phyloP scores from a whole-genome alignment of 1,139 yeast species.

The Debaryomyces sp. region DNA sequence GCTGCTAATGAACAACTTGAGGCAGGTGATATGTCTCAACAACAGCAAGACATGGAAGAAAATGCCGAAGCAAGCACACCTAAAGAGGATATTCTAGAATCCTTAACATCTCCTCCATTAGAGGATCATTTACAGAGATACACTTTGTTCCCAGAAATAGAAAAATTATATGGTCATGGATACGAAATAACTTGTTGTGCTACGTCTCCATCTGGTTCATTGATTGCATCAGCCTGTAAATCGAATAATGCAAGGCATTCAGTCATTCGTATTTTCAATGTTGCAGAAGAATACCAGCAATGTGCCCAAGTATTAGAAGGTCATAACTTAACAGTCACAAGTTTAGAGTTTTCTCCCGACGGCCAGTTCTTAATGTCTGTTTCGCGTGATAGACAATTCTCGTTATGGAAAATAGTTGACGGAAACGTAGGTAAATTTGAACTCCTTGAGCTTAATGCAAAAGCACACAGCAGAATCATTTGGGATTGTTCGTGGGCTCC shows the following conservation, averaged over 20 bases:
- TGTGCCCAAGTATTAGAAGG: conserved; percentile 46
- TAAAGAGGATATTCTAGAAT: conserved; percentile 46
- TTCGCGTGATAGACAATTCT: conserved; percentile 86
- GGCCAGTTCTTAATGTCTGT: conserved; percentile 74
- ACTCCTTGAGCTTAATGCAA: conserved; percentile 50
- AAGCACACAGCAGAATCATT: conserved; percentile 88
- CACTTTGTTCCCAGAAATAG: conserved; percentile 93
- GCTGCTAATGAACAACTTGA: conserved; percentile 60
- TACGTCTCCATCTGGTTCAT: conserved; percentile 60
- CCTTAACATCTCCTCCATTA: conserved; percentile 65
- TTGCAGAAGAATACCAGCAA: conserved; percentile 47
- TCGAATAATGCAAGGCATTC: conserved; percentile 88
- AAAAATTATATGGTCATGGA: conserved; percentile 96
- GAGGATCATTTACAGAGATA: conserved; percentile 91
- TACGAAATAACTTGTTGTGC: conserved; percentile 87
- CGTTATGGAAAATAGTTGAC: conserved; percentile 65
- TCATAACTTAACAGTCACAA: conserved; percentile 85
- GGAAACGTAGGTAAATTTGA: conserved; percentile 44
- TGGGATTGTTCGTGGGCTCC: conserved; percentile 96
- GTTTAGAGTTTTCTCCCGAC: conserved; percentile 74
- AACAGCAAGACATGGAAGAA: conserved; percentile 38
- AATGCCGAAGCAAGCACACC: conserved; percentile 41
- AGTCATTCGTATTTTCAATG: conserved; percentile 74
- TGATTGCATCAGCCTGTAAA: conserved; percentile 88
- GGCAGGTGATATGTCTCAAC: conserved; percentile 40